Evolutionary conservation across 441 rosid genomes (phyloP).

Genomic region (Erodium trifolium): DNA sequence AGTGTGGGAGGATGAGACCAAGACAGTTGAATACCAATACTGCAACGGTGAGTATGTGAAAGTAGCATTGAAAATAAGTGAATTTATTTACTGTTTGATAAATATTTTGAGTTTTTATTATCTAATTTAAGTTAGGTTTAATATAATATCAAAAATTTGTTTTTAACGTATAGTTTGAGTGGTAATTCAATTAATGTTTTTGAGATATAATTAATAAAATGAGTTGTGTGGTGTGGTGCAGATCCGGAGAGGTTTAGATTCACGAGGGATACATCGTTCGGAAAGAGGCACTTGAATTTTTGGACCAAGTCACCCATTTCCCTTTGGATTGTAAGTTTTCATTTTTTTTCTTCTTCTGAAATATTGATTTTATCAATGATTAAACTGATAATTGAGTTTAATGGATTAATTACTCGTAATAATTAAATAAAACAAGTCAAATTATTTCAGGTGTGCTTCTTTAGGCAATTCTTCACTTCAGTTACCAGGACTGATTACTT

Average conservation of each 20-base stretch:
- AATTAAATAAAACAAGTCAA: neutral
- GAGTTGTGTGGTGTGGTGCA: constrained; percentile 41
- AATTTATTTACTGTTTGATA: too few relatives aligned
- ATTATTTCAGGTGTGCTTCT: constrained; percentile 69
- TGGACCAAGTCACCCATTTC: constrained; percentile 62
- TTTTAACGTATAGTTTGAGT: too few relatives aligned
- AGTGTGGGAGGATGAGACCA: constrained; percentile 79
- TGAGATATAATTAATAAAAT: neutral
- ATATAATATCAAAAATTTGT: too few relatives aligned
- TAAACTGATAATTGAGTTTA: too few relatives aligned
- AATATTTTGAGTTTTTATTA: too few relatives aligned
- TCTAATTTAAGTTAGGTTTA: too few relatives aligned
- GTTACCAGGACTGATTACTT: constrained; percentile 79
- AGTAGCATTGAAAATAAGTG: too few relatives aligned
- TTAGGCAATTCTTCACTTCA: constrained; percentile 91
- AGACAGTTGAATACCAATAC: constrained; percentile 70
- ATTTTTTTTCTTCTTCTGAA: neutral
- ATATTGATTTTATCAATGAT: too few relatives aligned
- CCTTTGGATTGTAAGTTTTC: constrained; percentile 74
- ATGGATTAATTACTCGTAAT: too few relatives aligned
- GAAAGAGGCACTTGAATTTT: constrained; percentile 59
- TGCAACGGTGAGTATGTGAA: constrained; percentile 43
- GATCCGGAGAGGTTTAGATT: constrained; percentile 26
- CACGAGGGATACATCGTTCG: constrained; percentile 90
- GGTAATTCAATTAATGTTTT: neutral